These are phyloP conservation scores for Mentha longifolia DNA, from an alignment of 257 asterid genomes.

Conservation along the genomic window DNA sequence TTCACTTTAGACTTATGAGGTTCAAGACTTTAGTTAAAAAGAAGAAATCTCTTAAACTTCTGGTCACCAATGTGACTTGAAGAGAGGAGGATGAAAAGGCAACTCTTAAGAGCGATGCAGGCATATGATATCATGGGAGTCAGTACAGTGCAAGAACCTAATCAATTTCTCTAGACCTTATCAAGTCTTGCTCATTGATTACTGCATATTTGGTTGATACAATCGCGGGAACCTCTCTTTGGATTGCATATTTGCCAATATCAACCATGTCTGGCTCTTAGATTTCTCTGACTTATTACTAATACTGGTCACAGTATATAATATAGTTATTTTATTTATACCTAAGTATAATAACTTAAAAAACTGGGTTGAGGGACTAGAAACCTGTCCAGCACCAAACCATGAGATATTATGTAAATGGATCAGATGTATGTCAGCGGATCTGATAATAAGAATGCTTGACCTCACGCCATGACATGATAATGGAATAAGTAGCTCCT, in stretches of 20 bases:
- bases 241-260: background rate
- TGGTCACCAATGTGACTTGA: background rate
- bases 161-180: background rate
- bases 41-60: background rate
- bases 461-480: conserved; percentile 22
- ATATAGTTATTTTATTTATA: background rate
- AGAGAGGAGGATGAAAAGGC: background rate
- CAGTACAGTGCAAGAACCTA: background rate
- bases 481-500: background rate
- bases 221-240: background rate
- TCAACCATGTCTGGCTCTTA: background rate
- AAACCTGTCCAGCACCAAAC: conserved; percentile 14
- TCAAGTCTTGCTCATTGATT: background rate
- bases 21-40: background rate
- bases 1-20: background rate
- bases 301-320: background rate
- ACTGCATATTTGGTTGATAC: background rate
- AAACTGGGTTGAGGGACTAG: background rate
- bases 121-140: background rate
- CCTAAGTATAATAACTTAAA: background rate
- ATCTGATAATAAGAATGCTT: background rate
- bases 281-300: background rate
- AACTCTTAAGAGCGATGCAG: background rate
- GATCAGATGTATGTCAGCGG: background rate
- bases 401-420: background rate